Conservation (phyloP, 768 basidiomycete genomes). For the Auricularia sp. region DNA sequence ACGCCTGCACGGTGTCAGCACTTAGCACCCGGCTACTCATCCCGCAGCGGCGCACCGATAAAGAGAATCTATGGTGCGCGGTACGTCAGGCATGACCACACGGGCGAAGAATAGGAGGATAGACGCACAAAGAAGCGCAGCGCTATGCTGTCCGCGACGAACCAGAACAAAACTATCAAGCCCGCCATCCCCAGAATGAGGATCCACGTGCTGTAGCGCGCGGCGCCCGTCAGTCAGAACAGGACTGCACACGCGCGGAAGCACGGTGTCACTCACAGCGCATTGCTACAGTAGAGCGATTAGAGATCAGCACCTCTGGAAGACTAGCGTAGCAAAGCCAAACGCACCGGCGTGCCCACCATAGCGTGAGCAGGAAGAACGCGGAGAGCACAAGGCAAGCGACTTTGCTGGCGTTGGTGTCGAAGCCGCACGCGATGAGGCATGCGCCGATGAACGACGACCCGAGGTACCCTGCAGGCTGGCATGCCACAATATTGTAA, state of each 20-base stretch:
- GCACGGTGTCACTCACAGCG: constrained; percentile 42
- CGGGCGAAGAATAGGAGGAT: neutral
- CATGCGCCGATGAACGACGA: constrained; percentile 79
- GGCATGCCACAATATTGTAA: neutral
- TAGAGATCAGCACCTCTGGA: neutral
- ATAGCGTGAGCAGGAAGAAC: constrained; percentile 82
- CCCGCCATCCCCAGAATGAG: constrained; percentile 73
- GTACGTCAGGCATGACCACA: too few species aligned
- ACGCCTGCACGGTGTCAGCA: constrained; percentile 26
- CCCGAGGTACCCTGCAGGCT: constrained; percentile 75
- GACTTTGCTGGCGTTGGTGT: constrained; percentile 81
- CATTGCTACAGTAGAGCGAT: constrained; percentile 30
- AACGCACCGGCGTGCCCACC: constrained; percentile 31
- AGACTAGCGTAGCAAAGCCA: neutral
- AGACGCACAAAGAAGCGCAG: constrained; percentile 61
- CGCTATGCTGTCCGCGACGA: constrained; percentile 62
- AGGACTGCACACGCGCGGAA: neutral
- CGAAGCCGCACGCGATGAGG: constrained; percentile 80
- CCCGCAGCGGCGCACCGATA: constrained; percentile 30
- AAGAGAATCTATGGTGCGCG: constrained; percentile 49
- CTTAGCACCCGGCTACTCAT: too few species aligned
- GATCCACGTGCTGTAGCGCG: constrained; percentile 52
- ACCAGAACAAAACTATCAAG: constrained; percentile 76
- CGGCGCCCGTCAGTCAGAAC: neutral
- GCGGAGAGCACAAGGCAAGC: constrained; percentile 69